phyloP scores from a whole-genome alignment of 306 rosid genomes.

The Cicer bijugum region DNA sequence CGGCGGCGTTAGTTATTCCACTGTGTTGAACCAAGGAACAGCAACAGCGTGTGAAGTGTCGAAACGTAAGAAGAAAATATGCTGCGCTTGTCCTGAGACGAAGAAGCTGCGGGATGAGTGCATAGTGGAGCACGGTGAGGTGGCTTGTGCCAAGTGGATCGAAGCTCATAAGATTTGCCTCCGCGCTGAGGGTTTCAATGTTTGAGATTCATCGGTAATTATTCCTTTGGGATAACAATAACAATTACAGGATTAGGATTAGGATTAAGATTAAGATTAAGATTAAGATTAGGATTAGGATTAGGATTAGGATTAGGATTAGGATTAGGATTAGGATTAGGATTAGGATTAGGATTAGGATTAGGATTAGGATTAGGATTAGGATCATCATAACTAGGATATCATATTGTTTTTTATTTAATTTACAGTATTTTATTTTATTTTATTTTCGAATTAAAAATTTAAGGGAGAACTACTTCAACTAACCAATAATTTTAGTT shows the following conservation, averaged over 20 bases:
- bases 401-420: not conserved
- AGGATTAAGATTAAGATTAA: no score
- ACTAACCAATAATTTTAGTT: no score
- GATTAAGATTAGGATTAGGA: no score
- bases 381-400: not conserved
- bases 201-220: constrained; percentile 45
- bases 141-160: constrained; percentile 81
- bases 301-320: no score
- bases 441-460: not conserved
- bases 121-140: constrained; percentile 88
- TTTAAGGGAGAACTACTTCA: not conserved
- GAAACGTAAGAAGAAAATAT: constrained; percentile 82
- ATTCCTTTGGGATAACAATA: not conserved
- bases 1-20: constrained; percentile 27
- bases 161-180: constrained; percentile 87
- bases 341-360: no score
- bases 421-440: not conserved
- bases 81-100: constrained; percentile 86
- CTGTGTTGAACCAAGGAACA: constrained; percentile 46
- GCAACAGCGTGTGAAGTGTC: constrained; percentile 44
- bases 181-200: constrained; percentile 83
- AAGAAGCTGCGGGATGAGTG: constrained; percentile 86
- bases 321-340: no score
- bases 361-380: no score
- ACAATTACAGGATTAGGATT: not conserved